Evolutionary conservation across 148 eudicot genomes (phyloP), one percentile per base, ranked within the genome.

Genomic region (Pouteria glomerata): DNA sequence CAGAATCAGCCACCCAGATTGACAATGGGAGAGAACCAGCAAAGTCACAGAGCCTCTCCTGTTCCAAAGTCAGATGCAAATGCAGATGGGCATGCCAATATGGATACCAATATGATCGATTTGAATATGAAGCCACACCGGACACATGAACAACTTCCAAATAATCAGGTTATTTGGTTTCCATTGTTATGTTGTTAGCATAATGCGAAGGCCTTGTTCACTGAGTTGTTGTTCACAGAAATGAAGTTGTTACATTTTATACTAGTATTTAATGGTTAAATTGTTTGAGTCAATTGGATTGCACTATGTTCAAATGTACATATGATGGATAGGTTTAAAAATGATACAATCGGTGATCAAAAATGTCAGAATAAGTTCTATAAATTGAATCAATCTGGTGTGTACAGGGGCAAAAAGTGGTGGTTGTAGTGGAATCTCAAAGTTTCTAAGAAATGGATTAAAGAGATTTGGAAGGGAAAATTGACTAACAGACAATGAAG

Each of bases 81-180:
- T 67, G 64, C 74, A 14, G 66, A 62, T 63, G 64, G 74, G 27
- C 66, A 69, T 74, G 63, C 62, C 27, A 66, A 72, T 14, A 75
- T 53, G 66, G 82, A 77, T 10, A 63, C 51, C 70, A 63, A 73
- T 42, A 73, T 79, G 81, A 57, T 86, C 58, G 90, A 86, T 75
- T 69, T 86, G 47, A 86, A 86, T 70, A 73, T 77, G 73, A 74
- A 75, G 72, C 87, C 87, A 50, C 70, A 76, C 15, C 79, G 76
- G 39, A 10, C 3, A 14, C 69, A 73, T 64, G 89, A 76, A 13
- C 81, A 76, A 33, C 34, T 72, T 68, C 71, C 79, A 23, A 74
- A 72, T 55, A 68, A 80, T 70, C 81, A 79, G 88, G 88, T 80
- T 59, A 65, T 58, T 12, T 27, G 44, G 10, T 6, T 24, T 24